Evolutionary conservation across 2,329 filamentous ascomycete species (phyloP), one percentile per base, ranked within the genome.

Genomic region (Blastomyces silverae): DNA sequence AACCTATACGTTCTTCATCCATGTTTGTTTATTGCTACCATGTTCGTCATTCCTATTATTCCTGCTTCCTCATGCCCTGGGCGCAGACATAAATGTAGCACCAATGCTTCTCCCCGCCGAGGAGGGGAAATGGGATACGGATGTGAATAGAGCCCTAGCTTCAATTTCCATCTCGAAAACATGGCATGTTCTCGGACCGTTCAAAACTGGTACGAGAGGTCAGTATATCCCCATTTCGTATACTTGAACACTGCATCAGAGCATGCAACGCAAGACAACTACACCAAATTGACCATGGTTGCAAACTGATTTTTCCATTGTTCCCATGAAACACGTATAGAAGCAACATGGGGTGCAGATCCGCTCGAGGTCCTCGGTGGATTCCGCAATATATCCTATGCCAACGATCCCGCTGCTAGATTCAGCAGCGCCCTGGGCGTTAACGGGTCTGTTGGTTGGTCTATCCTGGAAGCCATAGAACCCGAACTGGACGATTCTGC

Each of bases 191-290:
- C 75, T 86, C 28, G 84, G 84, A 2, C 84, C 84, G 8, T 86
- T 85, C 69, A 80, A 82, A 67, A 80, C 83, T 64, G 84, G 84
- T 66, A 86, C 83, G 64, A 77, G 84, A 82, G 83, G 83, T 81
- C 78, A 70, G 78, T 72, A 22, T 10, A 31, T 50, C 25, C 31
- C 25, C 31, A 28, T 39, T 46, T 22, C n/a, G 10, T 15, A 22
- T 52, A 52, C n/a, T 31, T 25, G 34, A 37, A 37, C 34, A n/a
- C 17, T 50, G 20, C 46, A 52, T 28, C 25, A 17, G 15, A 55
- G 22, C 13, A 55, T 11, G 48, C n/a, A 52, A 22, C 8, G 34
- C 34, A 52, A 11, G 17, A 5, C 52, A 50, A 50, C 8, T 3
- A 50, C n/a, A 50, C 1, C 42, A 50, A 57, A 68, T 74, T 57